Conservation (phyloP, 768 basidiomycete species). For the Strobilomyces confusus region DNA sequence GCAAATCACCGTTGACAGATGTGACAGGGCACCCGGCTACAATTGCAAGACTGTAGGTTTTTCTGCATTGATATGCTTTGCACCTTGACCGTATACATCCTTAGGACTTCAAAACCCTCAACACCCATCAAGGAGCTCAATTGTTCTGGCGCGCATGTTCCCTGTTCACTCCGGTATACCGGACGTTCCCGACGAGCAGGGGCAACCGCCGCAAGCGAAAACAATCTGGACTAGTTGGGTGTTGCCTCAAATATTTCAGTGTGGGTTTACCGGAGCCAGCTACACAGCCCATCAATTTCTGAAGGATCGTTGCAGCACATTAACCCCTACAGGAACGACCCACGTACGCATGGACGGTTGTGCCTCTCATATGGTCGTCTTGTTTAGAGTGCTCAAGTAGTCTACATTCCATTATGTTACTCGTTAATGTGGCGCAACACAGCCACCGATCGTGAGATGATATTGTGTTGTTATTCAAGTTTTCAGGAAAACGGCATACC, state of each 20-base stretch:
- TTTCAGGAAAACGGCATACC: constrained; percentile 5
- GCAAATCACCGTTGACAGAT: constrained; percentile 82
- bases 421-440: constrained; percentile 5
- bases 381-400: neutral
- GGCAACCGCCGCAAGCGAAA: constrained; percentile 68
- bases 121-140: constrained; percentile 61
- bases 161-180: no score
- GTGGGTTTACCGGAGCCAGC: neutral
- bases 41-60: constrained; percentile 39
- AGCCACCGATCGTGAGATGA: constrained; percentile 32
- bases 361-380: neutral
- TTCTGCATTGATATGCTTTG: neutral
- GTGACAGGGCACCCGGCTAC: constrained; percentile 46
- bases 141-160: constrained; percentile 58
- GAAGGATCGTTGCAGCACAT: constrained; percentile 70
- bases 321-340: constrained; percentile 43
- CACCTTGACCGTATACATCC: neutral
- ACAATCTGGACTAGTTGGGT: constrained; percentile 85
- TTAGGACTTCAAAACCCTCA: constrained; percentile 73
- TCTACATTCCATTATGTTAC: neutral
- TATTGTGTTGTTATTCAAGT: constrained; percentile 11
- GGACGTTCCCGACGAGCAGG: constrained; percentile 32
- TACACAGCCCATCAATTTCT: constrained; percentile 58
- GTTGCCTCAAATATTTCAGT: neutral
- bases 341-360: constrained; percentile 13